phyloP scores from a whole-genome alignment of 208 protist genomes.

The Lotmaria passim region DNA sequence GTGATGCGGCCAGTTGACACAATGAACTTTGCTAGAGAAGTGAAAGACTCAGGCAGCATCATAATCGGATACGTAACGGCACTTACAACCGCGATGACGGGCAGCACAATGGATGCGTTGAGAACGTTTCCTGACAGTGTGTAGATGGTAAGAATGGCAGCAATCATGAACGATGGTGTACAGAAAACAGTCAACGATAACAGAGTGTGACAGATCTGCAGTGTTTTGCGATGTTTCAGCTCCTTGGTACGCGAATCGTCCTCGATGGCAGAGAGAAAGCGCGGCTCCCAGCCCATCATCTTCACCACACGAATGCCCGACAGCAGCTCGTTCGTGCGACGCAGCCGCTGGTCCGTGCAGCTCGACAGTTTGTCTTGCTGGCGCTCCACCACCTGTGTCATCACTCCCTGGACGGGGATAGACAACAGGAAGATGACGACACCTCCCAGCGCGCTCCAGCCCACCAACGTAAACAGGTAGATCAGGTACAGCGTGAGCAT shows the following conservation, averaged over 20 bases:
- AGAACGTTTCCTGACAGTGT: constrained; percentile 52
- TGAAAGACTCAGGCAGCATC: constrained; percentile 75
- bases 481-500: constrained; percentile 65
- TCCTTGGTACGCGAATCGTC: constrained; percentile 43
- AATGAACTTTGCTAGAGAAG: constrained; percentile 54
- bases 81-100: constrained; percentile 75
- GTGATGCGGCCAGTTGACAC: constrained; percentile 76
- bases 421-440: constrained; percentile 66
- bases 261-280: constrained; percentile 49
- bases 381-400: constrained; percentile 38
- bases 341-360: constrained; percentile 85
- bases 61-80: constrained; percentile 77
- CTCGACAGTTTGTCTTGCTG: constrained; percentile 29
- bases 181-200: constrained; percentile 48
- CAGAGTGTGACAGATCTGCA: constrained; percentile 32
- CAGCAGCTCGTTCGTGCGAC: constrained; percentile 91
- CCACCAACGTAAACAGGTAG: constrained; percentile 65
- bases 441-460: constrained; percentile 71
- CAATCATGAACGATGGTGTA: constrained; percentile 56
- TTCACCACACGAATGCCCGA: constrained; percentile 92
- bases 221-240: constrained; percentile 31
- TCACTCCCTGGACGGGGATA: constrained; percentile 66
- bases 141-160: constrained; percentile 52
- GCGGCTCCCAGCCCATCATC: constrained; percentile 91
- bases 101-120: constrained; percentile 79